Conservation (phyloP, 495 filamentous ascomycete genomes). For the Recurvomyces mirabilis region DNA sequence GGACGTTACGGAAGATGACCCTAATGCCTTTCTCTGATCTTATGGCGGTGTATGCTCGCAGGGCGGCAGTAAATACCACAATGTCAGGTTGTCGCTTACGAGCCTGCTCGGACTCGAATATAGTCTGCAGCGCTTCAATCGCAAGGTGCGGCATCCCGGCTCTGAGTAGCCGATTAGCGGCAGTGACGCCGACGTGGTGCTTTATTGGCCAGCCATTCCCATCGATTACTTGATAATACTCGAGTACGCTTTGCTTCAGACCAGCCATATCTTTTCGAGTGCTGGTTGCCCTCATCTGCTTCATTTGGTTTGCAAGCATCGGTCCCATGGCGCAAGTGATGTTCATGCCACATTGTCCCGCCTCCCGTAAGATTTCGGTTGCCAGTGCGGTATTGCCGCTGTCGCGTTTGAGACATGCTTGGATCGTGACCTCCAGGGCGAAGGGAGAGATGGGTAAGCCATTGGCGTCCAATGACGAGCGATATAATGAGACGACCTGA, state of each 20-base stretch:
- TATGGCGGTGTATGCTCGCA: constrained; percentile 14
- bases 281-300: not conserved
- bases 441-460: constrained; percentile 12
- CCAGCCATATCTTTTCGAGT: not conserved
- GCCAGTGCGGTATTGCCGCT: constrained; percentile 7
- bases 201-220: constrained; percentile 9
- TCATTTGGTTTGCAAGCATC: constrained; percentile 10
- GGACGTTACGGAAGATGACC: constrained; percentile 16
- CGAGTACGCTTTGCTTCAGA: constrained; percentile 6
- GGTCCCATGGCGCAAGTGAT: constrained; percentile 17
- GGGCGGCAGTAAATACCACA: constrained; percentile 16
- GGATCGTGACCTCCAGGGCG: constrained; percentile 18
- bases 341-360: constrained; percentile 18
- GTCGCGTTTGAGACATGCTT: constrained; percentile 12
- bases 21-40: constrained; percentile 10
- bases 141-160: not conserved
- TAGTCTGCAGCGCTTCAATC: constrained; percentile 12
- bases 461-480: constrained; percentile 3
- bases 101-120: constrained; percentile 13
- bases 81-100: constrained; percentile 8
- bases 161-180: constrained; percentile 16
- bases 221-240: constrained; percentile 21
- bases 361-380: constrained; percentile 5
- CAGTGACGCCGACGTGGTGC: constrained; percentile 17
- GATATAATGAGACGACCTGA: constrained; percentile 10